Evolutionary conservation across 2,329 filamentous ascomycete species (phyloP).

Genomic region (Penicillium sp.): DNA sequence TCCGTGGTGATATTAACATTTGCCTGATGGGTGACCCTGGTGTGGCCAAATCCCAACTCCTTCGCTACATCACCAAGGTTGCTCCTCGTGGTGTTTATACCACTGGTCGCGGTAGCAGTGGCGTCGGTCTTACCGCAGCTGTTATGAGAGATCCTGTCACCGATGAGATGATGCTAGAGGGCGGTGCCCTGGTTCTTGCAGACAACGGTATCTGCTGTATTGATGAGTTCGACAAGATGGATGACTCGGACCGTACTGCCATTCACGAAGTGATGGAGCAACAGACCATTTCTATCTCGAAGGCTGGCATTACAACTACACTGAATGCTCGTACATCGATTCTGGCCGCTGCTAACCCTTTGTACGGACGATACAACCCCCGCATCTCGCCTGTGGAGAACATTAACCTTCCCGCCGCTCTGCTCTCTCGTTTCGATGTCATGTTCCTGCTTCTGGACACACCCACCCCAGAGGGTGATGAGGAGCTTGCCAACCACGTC

Average conservation of each 20-base stretch:
- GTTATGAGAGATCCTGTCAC: constrained; percentile 81
- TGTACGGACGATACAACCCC: constrained; percentile 98
- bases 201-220: constrained; percentile 85
- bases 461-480: constrained; percentile 84
- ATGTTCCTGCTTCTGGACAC: constrained; percentile 97
- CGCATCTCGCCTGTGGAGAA: constrained; percentile 97
- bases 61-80: constrained; percentile 98
- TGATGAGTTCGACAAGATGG: constrained; percentile 87
- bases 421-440: constrained; percentile 95
- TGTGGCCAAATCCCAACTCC: constrained; percentile 97
- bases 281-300: constrained; percentile 82
- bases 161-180: constrained; percentile 78
- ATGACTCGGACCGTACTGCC: constrained; percentile 75
- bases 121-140: constrained; percentile 79
- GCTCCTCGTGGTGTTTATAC: constrained; percentile 89
- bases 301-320: constrained; percentile 94
- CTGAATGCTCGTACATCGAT: constrained; percentile 96
- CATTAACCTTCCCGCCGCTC: constrained; percentile 96
- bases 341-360: constrained; percentile 91
- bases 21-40: constrained; percentile 99
- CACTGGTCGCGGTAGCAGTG: constrained; percentile 78
- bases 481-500: constrained; percentile 93
- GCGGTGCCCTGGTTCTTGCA: constrained; percentile 76
- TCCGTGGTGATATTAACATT: constrained; percentile 98
- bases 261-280: constrained; percentile 90